Evolutionary conservation across 129 eudicot species (phyloP), one percentile per base, ranked within the genome.

Genomic region (Sambucus nigra): DNA sequence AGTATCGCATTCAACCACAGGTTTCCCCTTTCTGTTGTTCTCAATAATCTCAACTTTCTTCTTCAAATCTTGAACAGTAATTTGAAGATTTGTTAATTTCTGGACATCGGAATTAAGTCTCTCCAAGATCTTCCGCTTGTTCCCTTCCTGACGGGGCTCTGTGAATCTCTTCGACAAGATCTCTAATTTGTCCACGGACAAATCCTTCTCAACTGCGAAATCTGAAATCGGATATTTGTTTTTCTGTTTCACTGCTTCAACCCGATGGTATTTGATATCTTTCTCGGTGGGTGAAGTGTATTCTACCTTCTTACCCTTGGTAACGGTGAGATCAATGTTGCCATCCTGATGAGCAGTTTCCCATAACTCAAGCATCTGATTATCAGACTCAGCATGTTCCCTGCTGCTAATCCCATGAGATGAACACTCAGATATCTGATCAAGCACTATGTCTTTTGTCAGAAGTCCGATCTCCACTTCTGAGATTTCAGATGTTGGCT

Each of bases 381-480:
- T 63, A 53, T 70, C 79, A 3, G 68, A 55, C 4, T 66, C 82
- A 18, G 21, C 61, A 12, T 54, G 29, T 18, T 75, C 71, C 49
- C 76, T 67, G 57, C 68, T 73, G 74, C 84, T 79, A 13, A 54
- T 66, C 28, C 81, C 72, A 19, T 76, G 67, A 2, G 87, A 73
- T 25, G 95, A 79, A 67, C 76, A 58, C 52, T 92, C 99, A 1
- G 94, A 83, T 5, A 72, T 76, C 61, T 92, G 94, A 64, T 92
- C 96, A 1, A 92, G 87, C 82, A 86, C 63, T 45, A 92, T 92
- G 59, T 86, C 99, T 71, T 92, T 86, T 14, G 86, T 83, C 23
- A 69, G 46, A 40, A 76, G 69, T 59, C 70, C 74, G 26, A 41
- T 66, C 8, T 70, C 91, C 1, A 56, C 69, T 66, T 76, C 91